Conservation (phyloP, 495 filamentous ascomycete genomes). For the Friedmanniomyces simplex region DNA sequence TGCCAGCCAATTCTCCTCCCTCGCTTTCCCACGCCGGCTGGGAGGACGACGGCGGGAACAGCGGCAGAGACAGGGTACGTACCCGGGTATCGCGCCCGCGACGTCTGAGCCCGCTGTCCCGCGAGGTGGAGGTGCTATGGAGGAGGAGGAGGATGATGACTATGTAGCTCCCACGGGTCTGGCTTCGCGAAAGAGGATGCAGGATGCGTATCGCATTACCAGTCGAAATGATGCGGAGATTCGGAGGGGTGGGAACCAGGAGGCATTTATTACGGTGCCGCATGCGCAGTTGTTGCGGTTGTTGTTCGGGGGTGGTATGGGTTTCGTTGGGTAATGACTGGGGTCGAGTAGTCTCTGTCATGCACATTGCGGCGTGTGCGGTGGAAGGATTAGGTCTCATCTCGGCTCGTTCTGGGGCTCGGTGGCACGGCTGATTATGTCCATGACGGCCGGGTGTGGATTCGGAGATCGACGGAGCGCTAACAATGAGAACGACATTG, state of each 20-base stretch:
- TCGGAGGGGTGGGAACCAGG: conserved; percentile 48
- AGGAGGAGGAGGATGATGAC: conserved; percentile 12
- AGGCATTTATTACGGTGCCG: conserved; percentile 52
- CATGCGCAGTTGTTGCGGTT: conserved; percentile 7
- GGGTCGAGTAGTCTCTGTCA: no score
- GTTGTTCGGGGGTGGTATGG: conserved; percentile 12
- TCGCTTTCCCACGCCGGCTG: conserved; percentile 22
- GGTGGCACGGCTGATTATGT: no score
- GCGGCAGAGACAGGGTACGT: background rate
- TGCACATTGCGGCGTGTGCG: no score
- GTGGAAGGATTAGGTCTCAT: no score
- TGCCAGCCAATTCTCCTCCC: conserved; percentile 32
- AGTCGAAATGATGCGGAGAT: conserved; percentile 51
- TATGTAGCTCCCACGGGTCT: conserved; percentile 35
- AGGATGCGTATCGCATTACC: conserved; percentile 53
- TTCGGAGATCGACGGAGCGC: no score
- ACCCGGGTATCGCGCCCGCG: background rate
- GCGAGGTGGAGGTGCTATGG: background rate
- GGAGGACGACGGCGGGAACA: background rate
- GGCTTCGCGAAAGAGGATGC: conserved; percentile 47
- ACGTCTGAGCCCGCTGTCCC: conserved; percentile 5
- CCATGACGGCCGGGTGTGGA: no score
- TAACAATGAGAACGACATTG: no score
- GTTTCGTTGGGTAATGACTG: no score
- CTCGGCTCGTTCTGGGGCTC: no score